phyloP scores from a whole-genome alignment of 768 basidiomycete species.

The Pisolithus sp. region DNA sequence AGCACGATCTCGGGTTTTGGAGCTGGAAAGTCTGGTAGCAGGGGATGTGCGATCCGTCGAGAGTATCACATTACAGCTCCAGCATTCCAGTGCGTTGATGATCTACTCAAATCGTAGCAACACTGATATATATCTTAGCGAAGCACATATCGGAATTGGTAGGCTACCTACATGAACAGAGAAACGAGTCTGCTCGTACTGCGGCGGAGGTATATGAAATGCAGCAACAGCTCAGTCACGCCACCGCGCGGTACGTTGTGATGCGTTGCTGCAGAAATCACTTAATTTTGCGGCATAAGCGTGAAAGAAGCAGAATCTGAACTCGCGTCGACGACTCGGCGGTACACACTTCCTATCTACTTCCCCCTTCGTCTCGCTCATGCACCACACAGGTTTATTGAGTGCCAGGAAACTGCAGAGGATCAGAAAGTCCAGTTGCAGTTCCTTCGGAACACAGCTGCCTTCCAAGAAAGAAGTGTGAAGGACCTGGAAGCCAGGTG shows the following conservation, averaged over 20 bases:
- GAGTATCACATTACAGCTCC: slow-evolving; percentile 15
- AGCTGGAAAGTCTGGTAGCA: slow-evolving; percentile 28
- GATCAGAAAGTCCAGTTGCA: slow-evolving; percentile 23
- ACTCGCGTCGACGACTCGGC: slow-evolving; percentile 25
- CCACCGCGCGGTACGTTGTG: slow-evolving; percentile 15
- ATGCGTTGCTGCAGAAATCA: neutral
- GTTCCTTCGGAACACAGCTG: slow-evolving; percentile 24
- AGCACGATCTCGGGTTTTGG: slow-evolving; percentile 31
- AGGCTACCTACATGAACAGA: slow-evolving; percentile 23
- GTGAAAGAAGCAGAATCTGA: slow-evolving; percentile 21
- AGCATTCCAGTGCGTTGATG: slow-evolving; percentile 18
- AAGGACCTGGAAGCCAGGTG: slow-evolving; percentile 24
- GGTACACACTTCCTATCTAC: slow-evolving; percentile 23
- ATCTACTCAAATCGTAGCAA: neutral
- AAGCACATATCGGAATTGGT: slow-evolving; percentile 16
- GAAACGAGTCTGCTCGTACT: slow-evolving; percentile 21
- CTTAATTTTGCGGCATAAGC: slow-evolving; percentile 13
- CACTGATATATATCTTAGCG: slow-evolving; percentile 15
- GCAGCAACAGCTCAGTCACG: slow-evolving; percentile 20
- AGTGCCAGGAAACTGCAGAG: slow-evolving; percentile 16
- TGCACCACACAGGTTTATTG: slow-evolving; percentile 18
- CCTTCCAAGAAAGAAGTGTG: slow-evolving; percentile 25
- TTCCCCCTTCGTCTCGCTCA: slow-evolving; percentile 3
- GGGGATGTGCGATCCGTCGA: slow-evolving; percentile 19
- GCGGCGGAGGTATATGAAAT: slow-evolving; percentile 17